Percentiles rank a stretch among this genome's conserved stretches.
These are phyloP conservation scores for Kodamaea fungicola DNA, from an alignment of 1,139 yeast species.

Conservation along the genomic window DNA sequence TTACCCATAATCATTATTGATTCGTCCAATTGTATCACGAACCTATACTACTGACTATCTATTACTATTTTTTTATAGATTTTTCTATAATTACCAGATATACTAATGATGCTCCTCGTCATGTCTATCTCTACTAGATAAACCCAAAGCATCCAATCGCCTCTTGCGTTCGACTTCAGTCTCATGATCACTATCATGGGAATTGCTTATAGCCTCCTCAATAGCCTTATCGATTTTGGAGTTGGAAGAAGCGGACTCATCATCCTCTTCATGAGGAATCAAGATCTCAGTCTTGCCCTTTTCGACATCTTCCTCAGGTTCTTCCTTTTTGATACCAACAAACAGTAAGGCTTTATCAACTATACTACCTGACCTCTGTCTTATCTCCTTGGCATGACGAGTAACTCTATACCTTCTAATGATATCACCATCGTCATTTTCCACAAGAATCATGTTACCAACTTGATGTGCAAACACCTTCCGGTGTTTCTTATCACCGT, in stretches of 20 bases:
- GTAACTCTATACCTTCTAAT: conserved; percentile 77
- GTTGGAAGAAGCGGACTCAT: conserved; percentile 17
- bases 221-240: conserved; percentile 18
- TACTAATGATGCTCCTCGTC: conserved; percentile 52
- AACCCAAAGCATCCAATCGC: conserved; percentile 79
- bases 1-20: too few species aligned
- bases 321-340: conserved; percentile 44
- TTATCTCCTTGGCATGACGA: conserved; percentile 33
- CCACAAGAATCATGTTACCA: conserved; percentile 76
- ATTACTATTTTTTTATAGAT: too few species aligned
- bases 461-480: conserved; percentile 46
- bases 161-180: conserved; percentile 71
- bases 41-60: too few species aligned
- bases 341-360: conserved; percentile 46
- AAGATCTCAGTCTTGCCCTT: conserved; percentile 10
- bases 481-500: conserved; percentile 29
- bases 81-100: too few species aligned
- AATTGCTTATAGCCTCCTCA: conserved; percentile 26
- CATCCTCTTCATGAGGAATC: conserved; percentile 18
- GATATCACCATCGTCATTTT: conserved; percentile 89
- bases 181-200: conserved; percentile 39
- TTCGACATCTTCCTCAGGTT: conserved; percentile 6
- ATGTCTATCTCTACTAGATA: conserved; percentile 40
- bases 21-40: too few species aligned
- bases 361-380: conserved; percentile 32